Evolutionary conservation across 768 basidiomycete genomes (phyloP).

Genomic region (Lentinula aciculospora): DNA sequence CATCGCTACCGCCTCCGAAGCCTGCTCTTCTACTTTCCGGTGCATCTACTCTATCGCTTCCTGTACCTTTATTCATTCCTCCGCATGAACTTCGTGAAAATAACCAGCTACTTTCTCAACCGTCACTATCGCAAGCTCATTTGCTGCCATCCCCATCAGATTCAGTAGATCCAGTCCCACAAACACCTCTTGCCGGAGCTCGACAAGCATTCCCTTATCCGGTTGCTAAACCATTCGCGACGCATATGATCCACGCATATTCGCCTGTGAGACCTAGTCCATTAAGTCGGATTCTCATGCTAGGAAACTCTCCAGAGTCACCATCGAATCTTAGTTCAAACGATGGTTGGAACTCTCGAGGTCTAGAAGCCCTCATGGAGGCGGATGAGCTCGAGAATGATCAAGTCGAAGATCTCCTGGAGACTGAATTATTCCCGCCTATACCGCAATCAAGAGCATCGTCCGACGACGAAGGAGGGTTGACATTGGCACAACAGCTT

Average conservation of each 20-base stretch:
- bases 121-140: background rate
- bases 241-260: conserved; percentile 74
- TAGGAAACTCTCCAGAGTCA: conserved; percentile 48
- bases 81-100: background rate
- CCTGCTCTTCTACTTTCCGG: conserved; percentile 28
- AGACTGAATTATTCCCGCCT: conserved; percentile 17
- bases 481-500: conserved; percentile 41
- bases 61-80: conserved; percentile 9
- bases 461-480: conserved; percentile 15
- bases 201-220: conserved; percentile 50
- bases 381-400: background rate
- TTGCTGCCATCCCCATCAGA: background rate
- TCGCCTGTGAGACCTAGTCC: conserved; percentile 79
- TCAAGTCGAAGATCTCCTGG: conserved; percentile 18
- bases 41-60: conserved; percentile 2
- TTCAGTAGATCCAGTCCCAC: conserved; percentile 14
- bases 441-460: conserved; percentile 5
- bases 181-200: conserved; percentile 23
- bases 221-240: conserved; percentile 63
- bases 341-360: background rate
- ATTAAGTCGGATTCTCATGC: conserved; percentile 71
- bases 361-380: background rate
- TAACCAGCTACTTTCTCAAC: background rate
- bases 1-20: conserved; percentile 49
- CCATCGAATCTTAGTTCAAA: background rate